Conservation (phyloP, 2,329 filamentous ascomycete species). For the Cadophora malorum region DNA sequence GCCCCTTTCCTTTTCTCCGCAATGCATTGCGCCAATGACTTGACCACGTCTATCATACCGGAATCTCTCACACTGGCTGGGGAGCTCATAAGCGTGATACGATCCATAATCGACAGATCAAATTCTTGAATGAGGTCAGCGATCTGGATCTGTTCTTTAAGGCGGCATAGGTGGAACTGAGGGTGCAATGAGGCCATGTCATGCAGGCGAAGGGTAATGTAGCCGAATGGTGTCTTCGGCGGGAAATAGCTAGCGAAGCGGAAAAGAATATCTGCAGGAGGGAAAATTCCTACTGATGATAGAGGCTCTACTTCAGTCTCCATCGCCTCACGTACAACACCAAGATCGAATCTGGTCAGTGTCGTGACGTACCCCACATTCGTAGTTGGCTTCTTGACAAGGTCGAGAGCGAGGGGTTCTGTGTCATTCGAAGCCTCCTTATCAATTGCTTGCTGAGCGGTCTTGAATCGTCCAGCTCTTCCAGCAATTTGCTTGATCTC, state of each 20-base stretch:
- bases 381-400: slow-evolving; percentile 16
- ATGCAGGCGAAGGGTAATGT: slow-evolving; percentile 77
- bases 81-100: slow-evolving; percentile 75
- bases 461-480: slow-evolving; percentile 84
- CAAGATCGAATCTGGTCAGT: slow-evolving; percentile 73
- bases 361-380: slow-evolving; percentile 77
- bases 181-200: slow-evolving; percentile 66
- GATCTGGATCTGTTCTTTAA: slow-evolving; percentile 66
- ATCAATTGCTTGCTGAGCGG: slow-evolving; percentile 63
- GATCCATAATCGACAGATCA: slow-evolving; percentile 73
- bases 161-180: slow-evolving; percentile 73
- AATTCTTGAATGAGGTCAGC: slow-evolving; percentile 78
- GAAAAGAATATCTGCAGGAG: slow-evolving; percentile 73
- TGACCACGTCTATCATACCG: slow-evolving; percentile 57
- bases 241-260: slow-evolving; percentile 85
- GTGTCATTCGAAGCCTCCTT: background rate
- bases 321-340: slow-evolving; percentile 68
- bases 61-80: slow-evolving; percentile 66
- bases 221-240: slow-evolving; percentile 79
- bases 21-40: slow-evolving; percentile 72
- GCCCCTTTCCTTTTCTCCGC: slow-evolving; percentile 74
- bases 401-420: background rate
- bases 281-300: slow-evolving; percentile 73
- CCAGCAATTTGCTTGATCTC: slow-evolving; percentile 96
- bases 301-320: slow-evolving; percentile 68